These are phyloP conservation scores for Fusarium coffeatum DNA, from an alignment of 2,329 filamentous ascomycete genomes.

Conservation along the genomic window DNA sequence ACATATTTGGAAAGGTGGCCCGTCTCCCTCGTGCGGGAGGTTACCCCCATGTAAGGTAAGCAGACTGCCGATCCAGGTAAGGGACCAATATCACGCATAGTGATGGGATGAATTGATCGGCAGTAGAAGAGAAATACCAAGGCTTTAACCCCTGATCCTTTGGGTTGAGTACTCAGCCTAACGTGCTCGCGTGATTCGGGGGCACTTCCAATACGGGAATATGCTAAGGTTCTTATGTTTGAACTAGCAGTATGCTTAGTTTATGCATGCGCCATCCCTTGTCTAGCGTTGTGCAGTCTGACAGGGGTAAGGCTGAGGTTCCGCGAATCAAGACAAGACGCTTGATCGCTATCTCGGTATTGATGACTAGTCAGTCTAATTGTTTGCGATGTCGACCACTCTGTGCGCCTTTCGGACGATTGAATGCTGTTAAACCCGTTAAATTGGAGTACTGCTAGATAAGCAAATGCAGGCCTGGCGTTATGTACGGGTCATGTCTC, in stretches of 20 bases:
- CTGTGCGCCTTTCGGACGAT: background rate
- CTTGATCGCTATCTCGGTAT: slow-evolving; percentile 19
- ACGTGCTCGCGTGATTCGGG: slow-evolving; percentile 27
- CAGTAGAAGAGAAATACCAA: slow-evolving; percentile 2
- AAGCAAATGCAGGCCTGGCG: background rate
- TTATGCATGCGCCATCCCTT: slow-evolving; percentile 26
- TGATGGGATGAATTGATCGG: slow-evolving; percentile 14
- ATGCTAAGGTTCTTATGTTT: slow-evolving; percentile 29
- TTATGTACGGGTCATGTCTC: background rate
- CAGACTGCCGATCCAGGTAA: slow-evolving; percentile 15
- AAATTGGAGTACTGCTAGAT: slow-evolving; percentile 5
- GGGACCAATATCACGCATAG: background rate
- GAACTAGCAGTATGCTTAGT: slow-evolving; percentile 29
- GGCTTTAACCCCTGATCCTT: slow-evolving; percentile 11
- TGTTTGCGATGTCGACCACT: slow-evolving; percentile 20
- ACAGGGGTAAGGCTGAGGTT: slow-evolving; percentile 8
- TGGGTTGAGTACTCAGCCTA: background rate
- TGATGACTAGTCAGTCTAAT: background rate
- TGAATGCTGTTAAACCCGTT: background rate
- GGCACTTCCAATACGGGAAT: slow-evolving; percentile 27
- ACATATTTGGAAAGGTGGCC: slow-evolving; percentile 12
- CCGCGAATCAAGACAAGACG: slow-evolving; percentile 19
- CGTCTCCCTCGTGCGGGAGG: background rate
- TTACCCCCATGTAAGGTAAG: slow-evolving; percentile 1
- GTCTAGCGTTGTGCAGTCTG: slow-evolving; percentile 13